Percentiles rank a stretch among this genome's conserved stretches.
Conservation (phyloP, 805 yeast genomes). For the Torulaspora indica region DNA sequence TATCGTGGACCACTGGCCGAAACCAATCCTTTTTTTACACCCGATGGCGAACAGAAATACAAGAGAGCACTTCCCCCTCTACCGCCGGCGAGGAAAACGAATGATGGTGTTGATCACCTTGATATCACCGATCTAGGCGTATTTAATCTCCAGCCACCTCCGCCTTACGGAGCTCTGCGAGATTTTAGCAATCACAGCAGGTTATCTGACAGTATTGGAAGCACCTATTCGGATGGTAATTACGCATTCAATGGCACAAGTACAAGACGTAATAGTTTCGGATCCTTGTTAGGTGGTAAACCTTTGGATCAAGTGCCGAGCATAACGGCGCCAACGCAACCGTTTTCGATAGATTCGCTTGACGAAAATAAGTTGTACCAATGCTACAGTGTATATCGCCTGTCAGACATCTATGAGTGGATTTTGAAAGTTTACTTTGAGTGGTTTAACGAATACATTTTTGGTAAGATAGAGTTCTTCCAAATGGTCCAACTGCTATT, state of each 20-base stretch:
- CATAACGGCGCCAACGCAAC: conserved; percentile 48
- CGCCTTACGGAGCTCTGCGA: conserved; percentile 19
- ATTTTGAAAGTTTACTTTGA: conserved; percentile 42
- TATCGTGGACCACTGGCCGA: conserved; percentile 4
- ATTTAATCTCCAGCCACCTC: conserved; percentile 21
- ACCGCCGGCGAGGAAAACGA: conserved; percentile 4
- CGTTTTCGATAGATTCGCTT: conserved; percentile 49
- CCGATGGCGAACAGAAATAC: conserved; percentile 5
- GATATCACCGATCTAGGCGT: conserved; percentile 10
- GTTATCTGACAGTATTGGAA: conserved; percentile 31
- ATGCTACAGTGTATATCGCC: conserved; percentile 44
- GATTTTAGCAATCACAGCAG: conserved; percentile 25
- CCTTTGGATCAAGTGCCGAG: conserved; percentile 35
- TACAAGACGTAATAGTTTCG: conserved; percentile 33
- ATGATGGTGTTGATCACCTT: not conserved
- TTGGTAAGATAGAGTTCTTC: conserved; percentile 50
- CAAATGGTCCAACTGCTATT: conserved; percentile 49
- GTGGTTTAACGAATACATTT: conserved; percentile 50
- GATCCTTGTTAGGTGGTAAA: conserved; percentile 32
- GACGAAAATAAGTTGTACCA: conserved; percentile 46
- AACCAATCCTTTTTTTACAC: conserved; percentile 10
- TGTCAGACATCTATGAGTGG: conserved; percentile 53
- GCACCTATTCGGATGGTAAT: conserved; percentile 34
- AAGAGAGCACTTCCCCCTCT: conserved; percentile 18
- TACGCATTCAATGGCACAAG: conserved; percentile 34